Conservation (phyloP, 2,329 filamentous ascomycete genomes). For the Shiraia bambusicola region DNA sequence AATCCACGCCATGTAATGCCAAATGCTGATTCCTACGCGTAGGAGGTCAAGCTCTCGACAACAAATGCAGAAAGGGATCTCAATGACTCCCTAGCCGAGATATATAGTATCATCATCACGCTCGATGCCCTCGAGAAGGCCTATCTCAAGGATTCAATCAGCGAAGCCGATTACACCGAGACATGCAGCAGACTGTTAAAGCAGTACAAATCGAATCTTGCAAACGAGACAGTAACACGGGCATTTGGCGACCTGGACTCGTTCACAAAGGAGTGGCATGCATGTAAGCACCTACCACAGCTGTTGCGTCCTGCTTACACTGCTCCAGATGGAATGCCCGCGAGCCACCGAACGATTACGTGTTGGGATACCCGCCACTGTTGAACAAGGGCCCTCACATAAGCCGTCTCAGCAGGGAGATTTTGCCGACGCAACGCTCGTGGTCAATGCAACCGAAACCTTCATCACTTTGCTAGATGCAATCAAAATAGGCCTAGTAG, state of each 20-base stretch:
- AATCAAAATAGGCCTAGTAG: conserved; percentile 84
- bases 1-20: neutral
- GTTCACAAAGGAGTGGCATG: conserved; percentile 91
- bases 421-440: conserved; percentile 63
- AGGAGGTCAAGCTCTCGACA: conserved; percentile 92
- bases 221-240: conserved; percentile 84
- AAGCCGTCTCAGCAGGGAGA: conserved; percentile 40
- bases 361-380: conserved; percentile 87
- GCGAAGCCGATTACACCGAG: conserved; percentile 90
- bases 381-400: conserved; percentile 59
- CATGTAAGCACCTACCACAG: conserved; percentile 51
- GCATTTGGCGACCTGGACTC: conserved; percentile 86
- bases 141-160: conserved; percentile 91
- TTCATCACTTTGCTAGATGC: conserved; percentile 98
- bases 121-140: conserved; percentile 95
- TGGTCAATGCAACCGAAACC: conserved; percentile 90
- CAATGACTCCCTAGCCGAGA: conserved; percentile 92
- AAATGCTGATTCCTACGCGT: conserved; percentile 14
- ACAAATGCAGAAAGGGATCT: conserved; percentile 87
- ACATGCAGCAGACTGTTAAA: conserved; percentile 91
- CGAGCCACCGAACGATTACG: conserved; percentile 89
- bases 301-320: conserved; percentile 12
- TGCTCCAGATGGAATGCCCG: conserved; percentile 79
- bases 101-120: conserved; percentile 96
- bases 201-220: conserved; percentile 93